Evolutionary conservation across 192 early-diverging fungal genomes (phyloP).

Genomic region (Pilobolus umbonatus): DNA sequence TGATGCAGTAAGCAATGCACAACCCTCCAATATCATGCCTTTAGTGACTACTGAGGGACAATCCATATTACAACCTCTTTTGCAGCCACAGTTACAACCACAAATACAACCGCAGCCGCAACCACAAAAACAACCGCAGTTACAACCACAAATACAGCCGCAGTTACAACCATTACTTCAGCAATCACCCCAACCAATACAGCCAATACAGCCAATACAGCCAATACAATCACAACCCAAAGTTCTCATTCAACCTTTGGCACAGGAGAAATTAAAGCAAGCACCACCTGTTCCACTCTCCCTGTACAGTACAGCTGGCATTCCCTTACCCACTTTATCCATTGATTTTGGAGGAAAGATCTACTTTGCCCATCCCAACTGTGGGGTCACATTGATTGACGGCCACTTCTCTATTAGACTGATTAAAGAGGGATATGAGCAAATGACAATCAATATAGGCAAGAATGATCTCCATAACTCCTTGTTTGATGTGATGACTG

Average conservation of each 20-base stretch:
- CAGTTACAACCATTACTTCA: background rate
- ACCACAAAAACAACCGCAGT: background rate
- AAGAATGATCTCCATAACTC: slow-evolving; percentile 18
- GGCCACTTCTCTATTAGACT: slow-evolving; percentile 25
- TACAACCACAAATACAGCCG: background rate
- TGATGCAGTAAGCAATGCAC: too few species aligned
- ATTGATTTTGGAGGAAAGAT: slow-evolving; percentile 21
- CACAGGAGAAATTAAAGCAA: background rate
- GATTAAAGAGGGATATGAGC: slow-evolving; percentile 14
- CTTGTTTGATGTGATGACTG: slow-evolving; percentile 17
- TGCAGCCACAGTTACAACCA: background rate
- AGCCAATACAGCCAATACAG: background rate
- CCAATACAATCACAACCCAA: background rate
- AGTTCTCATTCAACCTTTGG: background rate
- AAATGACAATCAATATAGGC: slow-evolving; percentile 18
- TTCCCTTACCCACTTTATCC: slow-evolving; percentile 31
- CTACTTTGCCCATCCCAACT: slow-evolving; percentile 26
- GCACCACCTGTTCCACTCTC: background rate
- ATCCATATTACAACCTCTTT: too few species aligned
- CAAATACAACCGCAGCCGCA: slow-evolving; percentile 1
- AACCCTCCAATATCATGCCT: too few species aligned
- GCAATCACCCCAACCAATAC: background rate
- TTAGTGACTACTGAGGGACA: too few species aligned
- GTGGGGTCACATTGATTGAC: slow-evolving; percentile 30
- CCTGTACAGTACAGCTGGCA: slow-evolving; percentile 19